Base-by-base conservation (phyloP, 345 rosid species). In the Corchorus capsularis region DNA sequence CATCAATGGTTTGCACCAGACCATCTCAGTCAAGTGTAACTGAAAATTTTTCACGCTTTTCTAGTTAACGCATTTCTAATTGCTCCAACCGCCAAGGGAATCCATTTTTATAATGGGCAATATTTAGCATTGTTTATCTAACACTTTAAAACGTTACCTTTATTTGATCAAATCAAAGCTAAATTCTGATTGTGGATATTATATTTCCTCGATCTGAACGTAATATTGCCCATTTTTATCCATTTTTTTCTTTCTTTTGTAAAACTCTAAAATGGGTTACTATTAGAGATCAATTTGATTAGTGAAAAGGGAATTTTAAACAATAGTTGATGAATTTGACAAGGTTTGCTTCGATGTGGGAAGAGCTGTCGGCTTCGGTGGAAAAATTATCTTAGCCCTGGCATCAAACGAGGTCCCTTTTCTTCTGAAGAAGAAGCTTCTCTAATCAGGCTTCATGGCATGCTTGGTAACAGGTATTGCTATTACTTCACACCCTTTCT, bases 331-430 rank as follows among this genome's bases (percentile, higher is more conserved):
- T 49, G 74, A 54, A 16, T 2, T 39, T 43, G 39, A 17, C n/a
- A 34, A 66, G 86, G 86, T 14, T 67, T 86, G 2, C 79, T 37
- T 41, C 79, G 89, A 41, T 81, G 86, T 47, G 86, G 89, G 9
- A 86, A 83, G 78, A 86, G 89, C 39, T 81, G 86, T 43, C 72
- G 89, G 35, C 86, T 85, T 22, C 78, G 86, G 59, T 83, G 86
- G 88, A 77, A 63, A 45, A 83, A 86, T 77, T 86, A 86, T 78
- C 86, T 86, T 41, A 82, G 85, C 1, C 86, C 86, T 27, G 77
- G 73, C 41, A 81, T 86, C 41, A 81, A 79, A 62, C 71, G 85
- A 0, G 88, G 88, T 52, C 79, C 81, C 8, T 83, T 83, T 79
- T 15, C 83, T 39, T 77, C 82, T 22, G 79, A 81, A 52, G 88